phyloP scores from a whole-genome alignment of 768 basidiomycete genomes.

The Mycena galericulata region DNA sequence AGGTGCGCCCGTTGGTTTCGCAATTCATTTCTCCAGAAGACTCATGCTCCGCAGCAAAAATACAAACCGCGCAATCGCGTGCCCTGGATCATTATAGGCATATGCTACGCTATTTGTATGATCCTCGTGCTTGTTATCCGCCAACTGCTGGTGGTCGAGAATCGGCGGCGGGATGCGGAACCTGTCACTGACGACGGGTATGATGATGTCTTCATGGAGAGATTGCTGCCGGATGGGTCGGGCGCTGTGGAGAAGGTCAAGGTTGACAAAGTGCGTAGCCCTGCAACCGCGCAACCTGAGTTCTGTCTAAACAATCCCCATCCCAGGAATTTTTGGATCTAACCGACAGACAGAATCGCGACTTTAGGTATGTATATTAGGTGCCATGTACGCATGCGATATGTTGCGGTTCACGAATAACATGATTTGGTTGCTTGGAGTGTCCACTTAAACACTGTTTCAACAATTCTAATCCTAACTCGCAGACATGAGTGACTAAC shows the following conservation, averaged over 20 bases:
- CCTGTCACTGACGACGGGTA: constrained; percentile 59
- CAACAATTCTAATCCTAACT: too few species aligned
- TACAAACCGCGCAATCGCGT: constrained; percentile 79
- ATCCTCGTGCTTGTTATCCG: constrained; percentile 61
- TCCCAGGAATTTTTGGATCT: constrained; percentile 76
- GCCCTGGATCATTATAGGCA: constrained; percentile 82
- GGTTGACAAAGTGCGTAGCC: constrained; percentile 72
- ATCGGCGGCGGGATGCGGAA: constrained; percentile 71
- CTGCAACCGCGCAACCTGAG: not conserved
- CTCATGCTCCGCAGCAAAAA: constrained; percentile 42
- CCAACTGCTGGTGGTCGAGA: constrained; percentile 66
- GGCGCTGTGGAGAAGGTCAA: constrained; percentile 59
- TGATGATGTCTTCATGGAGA: constrained; percentile 73
- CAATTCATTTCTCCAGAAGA: not conserved
- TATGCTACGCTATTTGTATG: constrained; percentile 70
- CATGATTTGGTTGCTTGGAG: too few species aligned
- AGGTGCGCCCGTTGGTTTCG: constrained; percentile 32
- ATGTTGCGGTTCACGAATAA: too few species aligned
- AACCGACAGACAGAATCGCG: constrained; percentile 78
- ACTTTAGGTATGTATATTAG: constrained; percentile 72
- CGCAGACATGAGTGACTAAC: too few species aligned
- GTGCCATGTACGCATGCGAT: not conserved
- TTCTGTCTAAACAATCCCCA: constrained; percentile 8
- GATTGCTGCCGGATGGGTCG: constrained; percentile 60
- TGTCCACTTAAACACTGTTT: too few species aligned